phyloP scores from a whole-genome alignment of 176 grass and related monocot species.

The Triticum monococcum region DNA sequence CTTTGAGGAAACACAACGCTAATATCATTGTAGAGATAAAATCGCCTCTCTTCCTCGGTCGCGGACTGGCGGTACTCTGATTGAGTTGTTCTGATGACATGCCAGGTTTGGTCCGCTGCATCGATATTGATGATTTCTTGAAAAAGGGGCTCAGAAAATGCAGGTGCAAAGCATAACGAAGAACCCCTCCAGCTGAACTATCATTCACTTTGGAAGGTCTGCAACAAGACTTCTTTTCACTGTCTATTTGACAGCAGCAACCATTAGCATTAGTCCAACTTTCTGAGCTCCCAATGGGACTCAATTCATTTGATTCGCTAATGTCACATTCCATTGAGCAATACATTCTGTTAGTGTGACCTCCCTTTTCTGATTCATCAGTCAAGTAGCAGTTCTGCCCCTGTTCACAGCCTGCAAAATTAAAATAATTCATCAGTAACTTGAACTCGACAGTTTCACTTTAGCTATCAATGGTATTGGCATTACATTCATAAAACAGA shows the following conservation, averaged over 20 bases:
- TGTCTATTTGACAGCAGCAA: conserved; percentile 41
- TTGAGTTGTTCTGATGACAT: conserved; percentile 35
- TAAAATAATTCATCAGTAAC: conserved; percentile 20
- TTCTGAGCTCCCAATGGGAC: conserved; percentile 23
- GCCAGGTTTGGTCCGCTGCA: conserved; percentile 66
- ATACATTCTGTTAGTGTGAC: not conserved
- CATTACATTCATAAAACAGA: conserved; percentile 74
- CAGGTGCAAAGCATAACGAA: conserved; percentile 94
- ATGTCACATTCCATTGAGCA: conserved; percentile 33
- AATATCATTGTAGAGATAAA: conserved; percentile 95
- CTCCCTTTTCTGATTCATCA: conserved; percentile 22
- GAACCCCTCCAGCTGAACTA: conserved; percentile 51
- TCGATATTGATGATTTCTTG: conserved; percentile 61
- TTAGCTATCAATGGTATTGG: conserved; percentile 35
- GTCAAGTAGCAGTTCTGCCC: conserved; percentile 16
- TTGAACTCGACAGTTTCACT: conserved; percentile 21
- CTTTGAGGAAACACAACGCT: conserved; percentile 95
- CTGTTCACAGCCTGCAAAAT: conserved; percentile 46
- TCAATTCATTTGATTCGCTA: conserved; percentile 26
- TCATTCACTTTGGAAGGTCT: conserved; percentile 63
- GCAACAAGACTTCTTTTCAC: conserved; percentile 38
- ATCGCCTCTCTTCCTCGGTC: conserved; percentile 53
- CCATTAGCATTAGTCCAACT: conserved; percentile 15
- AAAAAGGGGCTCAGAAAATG: conserved; percentile 71
- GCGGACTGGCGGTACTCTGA: not conserved